Evolutionary conservation across 2,329 filamentous ascomycete genomes (phyloP), one percentile per base, ranked within the genome.

Genomic region (Colletotrichum musicola): DNA sequence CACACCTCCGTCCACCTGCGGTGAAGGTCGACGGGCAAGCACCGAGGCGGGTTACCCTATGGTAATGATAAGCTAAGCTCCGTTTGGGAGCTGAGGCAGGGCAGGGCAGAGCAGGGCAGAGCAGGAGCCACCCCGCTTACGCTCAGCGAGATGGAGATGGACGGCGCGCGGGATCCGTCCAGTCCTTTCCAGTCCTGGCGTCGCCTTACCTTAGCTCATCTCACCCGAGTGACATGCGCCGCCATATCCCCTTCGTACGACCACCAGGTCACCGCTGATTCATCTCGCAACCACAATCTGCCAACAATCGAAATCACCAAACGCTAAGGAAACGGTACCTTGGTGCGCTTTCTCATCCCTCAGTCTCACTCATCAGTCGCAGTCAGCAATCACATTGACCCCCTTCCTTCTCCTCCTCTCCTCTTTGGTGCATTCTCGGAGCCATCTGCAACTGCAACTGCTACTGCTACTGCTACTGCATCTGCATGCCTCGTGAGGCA

Each of bases 261-360:
- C 62, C 18, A 57, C 40, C 55, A 66, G 62, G 66, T 68, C 66
- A 68, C 66, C 62, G 66, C 66, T 68, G 66, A 27, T 68, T 68
- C 50, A 64, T 46, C 35, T 60, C n/a, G 55, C 49, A 57, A 44
- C 59, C 5, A 56, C 27, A 59, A 40, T 62, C 51, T 64, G 50
- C 46, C 27, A 40, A 60, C 53, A 56, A 35, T 35, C 30, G 30
- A 18, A 58, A 58, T 46, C 55, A 54, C 16, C 38, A 25, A 44
- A 30, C 18, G n/a, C 46, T 47, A 16, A 54, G 49, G 59, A 40
- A 47, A 20, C 46, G 55, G 30, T 40, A 18, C 22, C 13, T 5
- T 13, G 5, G 10, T 2, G 10, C 4, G 6, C 14, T 6, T 6
- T 47, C 44, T 16, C 44, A 10, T 10, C 10, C 3, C 7, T 35